phyloP scores from a whole-genome alignment of 768 basidiomycete species.

The Amanita pallidorosea region DNA sequence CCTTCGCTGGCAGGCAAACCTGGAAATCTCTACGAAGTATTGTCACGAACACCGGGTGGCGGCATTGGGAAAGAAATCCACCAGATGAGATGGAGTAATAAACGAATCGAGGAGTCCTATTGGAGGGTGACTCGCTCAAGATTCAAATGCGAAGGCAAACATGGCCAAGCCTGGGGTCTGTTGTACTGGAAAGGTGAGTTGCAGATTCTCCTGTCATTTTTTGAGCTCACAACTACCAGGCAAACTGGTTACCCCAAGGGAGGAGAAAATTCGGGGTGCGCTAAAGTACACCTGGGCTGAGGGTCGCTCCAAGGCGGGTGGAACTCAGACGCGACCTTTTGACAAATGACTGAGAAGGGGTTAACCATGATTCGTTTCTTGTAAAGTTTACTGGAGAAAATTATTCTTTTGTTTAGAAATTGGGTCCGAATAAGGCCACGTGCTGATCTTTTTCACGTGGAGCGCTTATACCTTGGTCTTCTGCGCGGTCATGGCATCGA shows the following conservation, averaged over 20 bases:
- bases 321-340: too few relatives aligned
- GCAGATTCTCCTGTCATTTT: neutral
- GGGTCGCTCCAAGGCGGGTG: slow-evolving; percentile 38
- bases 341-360: too few relatives aligned
- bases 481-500: slow-evolving; percentile 39
- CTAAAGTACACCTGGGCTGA: slow-evolving; percentile 68
- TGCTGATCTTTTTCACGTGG: neutral
- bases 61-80: slow-evolving; percentile 60
- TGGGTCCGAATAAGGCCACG: too few relatives aligned
- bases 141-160: slow-evolving; percentile 63
- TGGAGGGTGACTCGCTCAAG: slow-evolving; percentile 67
- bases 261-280: slow-evolving; percentile 57
- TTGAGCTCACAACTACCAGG: slow-evolving; percentile 28
- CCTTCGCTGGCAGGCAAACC: slow-evolving; percentile 46
- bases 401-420: too few relatives aligned
- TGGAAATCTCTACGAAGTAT: slow-evolving; percentile 61
- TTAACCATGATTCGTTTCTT: too few relatives aligned
- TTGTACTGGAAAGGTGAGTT: slow-evolving; percentile 63
- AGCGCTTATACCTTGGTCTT: neutral
- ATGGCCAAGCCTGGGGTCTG: slow-evolving; percentile 79
- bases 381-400: too few relatives aligned
- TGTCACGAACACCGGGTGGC: slow-evolving; percentile 56
- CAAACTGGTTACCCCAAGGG: slow-evolving; percentile 43
- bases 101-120: slow-evolving; percentile 55
- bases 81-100: slow-evolving; percentile 65